A percentile compares a stretch with the other conserved stretches of the same genome.
Evolutionary conservation across 345 rosid genomes (phyloP).

Genomic region (Trapa bicornis): DNA sequence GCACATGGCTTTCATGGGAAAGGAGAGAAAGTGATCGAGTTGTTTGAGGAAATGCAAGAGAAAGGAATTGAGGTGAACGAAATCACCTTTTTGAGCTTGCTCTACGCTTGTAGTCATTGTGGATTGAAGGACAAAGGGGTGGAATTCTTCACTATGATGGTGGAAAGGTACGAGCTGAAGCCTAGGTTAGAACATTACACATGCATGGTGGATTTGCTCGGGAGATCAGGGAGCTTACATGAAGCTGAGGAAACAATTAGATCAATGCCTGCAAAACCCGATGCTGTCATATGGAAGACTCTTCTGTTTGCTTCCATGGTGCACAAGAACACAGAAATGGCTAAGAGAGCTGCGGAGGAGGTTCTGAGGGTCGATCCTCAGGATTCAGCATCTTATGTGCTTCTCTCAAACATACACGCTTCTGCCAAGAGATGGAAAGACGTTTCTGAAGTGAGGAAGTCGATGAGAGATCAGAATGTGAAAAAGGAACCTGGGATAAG

Average conservation of each 20-base stretch:
- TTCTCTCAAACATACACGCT: conserved; percentile 74
- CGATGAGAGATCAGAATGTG: conserved; percentile 58
- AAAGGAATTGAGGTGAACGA: conserved; percentile 63
- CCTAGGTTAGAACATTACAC: conserved; percentile 67
- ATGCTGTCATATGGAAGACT: conserved; percentile 80
- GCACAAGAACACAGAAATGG: conserved; percentile 43
- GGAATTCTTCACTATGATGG: conserved; percentile 45
- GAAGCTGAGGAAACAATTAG: conserved; percentile 64
- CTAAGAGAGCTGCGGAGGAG: conserved; percentile 51
- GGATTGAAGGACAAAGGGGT: conserved; percentile 74
- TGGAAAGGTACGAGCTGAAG: conserved; percentile 34
- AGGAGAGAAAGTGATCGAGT: conserved; percentile 50
- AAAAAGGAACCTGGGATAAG: conserved; percentile 75
- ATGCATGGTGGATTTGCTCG: conserved; percentile 85
- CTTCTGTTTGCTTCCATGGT: conserved; percentile 74
- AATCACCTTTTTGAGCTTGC: conserved; percentile 73
- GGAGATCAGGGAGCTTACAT: conserved; percentile 60
- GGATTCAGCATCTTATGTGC: conserved; percentile 81
- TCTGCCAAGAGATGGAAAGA: conserved; percentile 64
- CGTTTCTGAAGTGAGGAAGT: conserved; percentile 40
- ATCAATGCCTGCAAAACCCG: conserved; percentile 64
- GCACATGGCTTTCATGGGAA: conserved; percentile 78
- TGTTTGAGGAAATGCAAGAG: conserved; percentile 54
- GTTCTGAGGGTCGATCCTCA: conserved; percentile 52
- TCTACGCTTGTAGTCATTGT: conserved; percentile 77